Evolutionary conservation across 768 basidiomycete species (phyloP), one percentile per base, ranked within the genome.

Genomic region (Lentinula sp.): DNA sequence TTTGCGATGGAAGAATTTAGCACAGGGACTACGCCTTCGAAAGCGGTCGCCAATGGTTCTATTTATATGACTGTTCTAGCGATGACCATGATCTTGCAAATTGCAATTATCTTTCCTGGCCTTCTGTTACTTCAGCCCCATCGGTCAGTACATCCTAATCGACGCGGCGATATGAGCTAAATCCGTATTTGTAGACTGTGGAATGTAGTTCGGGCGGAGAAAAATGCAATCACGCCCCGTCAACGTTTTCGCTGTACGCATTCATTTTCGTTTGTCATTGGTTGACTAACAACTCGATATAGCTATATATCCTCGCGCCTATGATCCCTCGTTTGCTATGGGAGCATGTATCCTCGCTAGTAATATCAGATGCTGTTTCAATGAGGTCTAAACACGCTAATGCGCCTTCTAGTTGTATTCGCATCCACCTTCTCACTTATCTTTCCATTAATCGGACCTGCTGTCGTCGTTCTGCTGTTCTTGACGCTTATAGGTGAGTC

Each of bases 371-470:
- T n/a, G 13, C 16, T 43, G 10, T 42, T 56, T 16, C 21, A 43
- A 56, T 32, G 55, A 56, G 55, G 55, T 31, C 34, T 34, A 16
- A 28, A 43, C 23, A 8, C 18, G n/a, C 55, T 56, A 42, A 56
- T 23, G 23, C 8, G 13, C 16, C 55, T 42, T 56, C 40, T 43
- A 56, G 55, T 91, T 62, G 76, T 88, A 35, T 87, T 91, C 71
- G 86, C 88, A 46, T 86, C 87, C 23, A 83, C 82, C 7, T 90
- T 93, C 74, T 75, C 84, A 31, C 72, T 91, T 50, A 83, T 92
- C 59, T 92, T 92, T 70, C 91, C 91, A 1, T 73, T 92, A 57
- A 83, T 93, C 60, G 85, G 82, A 1, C 87, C 90, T 51, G 86
- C 89, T 58, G 85, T 87, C 35, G 76, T 83, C 51, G 63, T 91